A percentile compares a stretch with the other conserved stretches of the same genome.
Evolutionary conservation across 352 stramenopile genomes (phyloP).

Genomic region (Phytophthora fragariaefolia): DNA sequence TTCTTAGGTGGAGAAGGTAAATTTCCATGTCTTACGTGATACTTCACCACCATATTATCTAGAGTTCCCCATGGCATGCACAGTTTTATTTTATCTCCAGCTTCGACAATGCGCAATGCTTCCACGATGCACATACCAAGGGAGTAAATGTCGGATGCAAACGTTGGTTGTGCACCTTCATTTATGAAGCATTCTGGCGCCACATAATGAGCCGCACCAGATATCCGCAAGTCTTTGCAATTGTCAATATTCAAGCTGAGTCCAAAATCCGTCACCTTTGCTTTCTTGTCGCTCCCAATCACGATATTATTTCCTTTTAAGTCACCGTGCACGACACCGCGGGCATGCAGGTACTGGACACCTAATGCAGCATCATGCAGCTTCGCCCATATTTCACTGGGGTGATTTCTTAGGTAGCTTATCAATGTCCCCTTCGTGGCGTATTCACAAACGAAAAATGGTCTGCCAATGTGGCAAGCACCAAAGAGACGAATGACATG

Average conservation of each 20-base stretch:
- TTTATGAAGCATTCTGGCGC: not conserved
- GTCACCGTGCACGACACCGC: conserved; percentile 7
- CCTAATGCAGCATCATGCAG: conserved; percentile 4
- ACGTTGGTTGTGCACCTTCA: not conserved
- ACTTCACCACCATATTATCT: not conserved
- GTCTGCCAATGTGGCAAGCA: conserved; percentile 16
- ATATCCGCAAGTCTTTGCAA: not conserved
- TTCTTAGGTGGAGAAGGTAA: not conserved
- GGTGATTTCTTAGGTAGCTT: conserved; percentile 4
- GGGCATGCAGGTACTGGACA: conserved; percentile 3
- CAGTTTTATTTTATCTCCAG: not conserved
- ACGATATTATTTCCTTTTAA: conserved; percentile 20
- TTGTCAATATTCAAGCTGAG: conserved; percentile 8
- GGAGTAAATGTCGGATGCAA: not conserved
- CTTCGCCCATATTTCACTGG: not conserved
- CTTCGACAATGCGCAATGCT: not conserved
- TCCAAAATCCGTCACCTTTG: conserved; percentile 27
- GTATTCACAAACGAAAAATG: conserved; percentile 21
- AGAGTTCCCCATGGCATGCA: conserved; percentile 2
- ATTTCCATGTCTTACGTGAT: not conserved
- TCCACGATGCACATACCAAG: conserved; percentile 11
- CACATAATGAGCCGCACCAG: not conserved
- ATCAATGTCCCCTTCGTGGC: conserved; percentile 15
- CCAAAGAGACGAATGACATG: conserved; percentile 17
- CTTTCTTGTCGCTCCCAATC: conserved; percentile 17